A percentile compares a stretch with the other conserved stretches of the same genome.
Evolutionary conservation across 768 basidiomycete species (phyloP).

Genomic region (Tylopilus sp.): DNA sequence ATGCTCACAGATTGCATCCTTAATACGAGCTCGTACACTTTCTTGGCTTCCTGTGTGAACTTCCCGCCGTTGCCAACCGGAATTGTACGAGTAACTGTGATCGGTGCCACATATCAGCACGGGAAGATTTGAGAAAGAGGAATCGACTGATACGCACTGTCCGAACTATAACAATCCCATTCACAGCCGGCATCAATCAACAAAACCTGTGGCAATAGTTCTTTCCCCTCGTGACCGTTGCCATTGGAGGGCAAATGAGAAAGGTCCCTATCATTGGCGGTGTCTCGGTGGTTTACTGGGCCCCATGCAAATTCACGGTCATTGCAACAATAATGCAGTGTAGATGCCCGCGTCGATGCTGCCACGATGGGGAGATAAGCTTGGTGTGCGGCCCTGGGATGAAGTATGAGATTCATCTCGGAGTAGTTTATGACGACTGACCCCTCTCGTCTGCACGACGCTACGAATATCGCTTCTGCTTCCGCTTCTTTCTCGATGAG

Average conservation of each 20-base stretch:
- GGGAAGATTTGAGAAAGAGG: background rate
- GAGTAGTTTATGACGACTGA: conserved; percentile 34
- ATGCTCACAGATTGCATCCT: conserved; percentile 78
- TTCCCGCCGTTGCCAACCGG: conserved; percentile 93
- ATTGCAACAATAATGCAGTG: conserved; percentile 94
- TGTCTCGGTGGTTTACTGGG: conserved; percentile 56
- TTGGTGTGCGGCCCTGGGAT: conserved; percentile 69
- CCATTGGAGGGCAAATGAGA: conserved; percentile 34
- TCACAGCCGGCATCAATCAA: conserved; percentile 96
- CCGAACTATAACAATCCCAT: conserved; percentile 65
- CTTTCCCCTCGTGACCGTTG: conserved; percentile 17
- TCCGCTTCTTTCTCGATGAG: conserved; percentile 89
- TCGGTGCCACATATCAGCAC: conserved; percentile 34
- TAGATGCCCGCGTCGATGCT: conserved; percentile 79
- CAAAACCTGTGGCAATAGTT: conserved; percentile 65
- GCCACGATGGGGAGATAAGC: conserved; percentile 95
- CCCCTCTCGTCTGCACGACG: conserved; percentile 87
- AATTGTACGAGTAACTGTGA: conserved; percentile 73
- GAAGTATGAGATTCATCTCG: background rate
- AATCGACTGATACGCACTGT: conserved; percentile 40
- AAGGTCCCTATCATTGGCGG: conserved; percentile 49
- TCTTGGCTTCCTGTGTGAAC: conserved; percentile 76
- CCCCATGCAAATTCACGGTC: conserved; percentile 86
- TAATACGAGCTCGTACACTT: conserved; percentile 83
- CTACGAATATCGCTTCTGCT: conserved; percentile 91